Conservation (phyloP, 2,329 filamentous ascomycete species). For the Hymenoscyphus fructigenus region DNA sequence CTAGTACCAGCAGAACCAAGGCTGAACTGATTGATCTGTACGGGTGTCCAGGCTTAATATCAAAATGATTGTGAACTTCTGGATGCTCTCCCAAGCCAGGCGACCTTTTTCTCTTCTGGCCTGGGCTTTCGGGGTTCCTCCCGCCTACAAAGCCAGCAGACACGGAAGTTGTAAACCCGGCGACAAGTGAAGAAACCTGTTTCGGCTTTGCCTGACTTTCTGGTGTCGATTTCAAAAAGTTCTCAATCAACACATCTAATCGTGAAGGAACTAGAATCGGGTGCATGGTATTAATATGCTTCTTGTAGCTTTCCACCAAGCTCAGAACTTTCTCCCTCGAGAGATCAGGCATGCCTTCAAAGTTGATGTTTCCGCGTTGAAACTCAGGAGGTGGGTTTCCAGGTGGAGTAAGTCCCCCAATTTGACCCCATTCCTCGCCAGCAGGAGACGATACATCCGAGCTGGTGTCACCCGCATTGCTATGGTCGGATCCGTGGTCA, state of each 20-base stretch:
- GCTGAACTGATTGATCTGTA: conserved; percentile 74
- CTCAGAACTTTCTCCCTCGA: conserved; percentile 48
- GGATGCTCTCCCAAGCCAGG: conserved; percentile 25
- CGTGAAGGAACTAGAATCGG: conserved; percentile 57
- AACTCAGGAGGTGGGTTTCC: conserved; percentile 22
- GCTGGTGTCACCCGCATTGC: conserved; percentile 44
- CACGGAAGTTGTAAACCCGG: conserved; percentile 10
- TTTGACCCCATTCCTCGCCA: conserved; percentile 57
- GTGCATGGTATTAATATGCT: conserved; percentile 64
- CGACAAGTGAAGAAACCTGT: conserved; percentile 24
- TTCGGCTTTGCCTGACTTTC: conserved; percentile 31
- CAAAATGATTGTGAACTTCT: conserved; percentile 29
- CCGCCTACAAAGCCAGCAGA: conserved; percentile 25
- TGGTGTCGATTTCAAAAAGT: conserved; percentile 34
- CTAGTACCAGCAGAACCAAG: conserved; percentile 77
- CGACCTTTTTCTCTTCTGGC: conserved; percentile 36
- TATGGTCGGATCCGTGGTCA: conserved; percentile 42
- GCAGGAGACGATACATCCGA: conserved; percentile 55
- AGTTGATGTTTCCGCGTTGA: conserved; percentile 30
- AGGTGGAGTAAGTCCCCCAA: conserved; percentile 44
- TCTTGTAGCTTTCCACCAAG: conserved; percentile 58
- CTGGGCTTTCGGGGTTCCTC: conserved; percentile 35
- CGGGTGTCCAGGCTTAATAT: conserved; percentile 48
- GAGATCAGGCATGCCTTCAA: conserved; percentile 55
- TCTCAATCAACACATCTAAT: conserved; percentile 43